Evolutionary conservation across 176 grass and related monocot species (phyloP), one percentile per base, ranked within the genome.

Genomic region (Melocanna baccifera): DNA sequence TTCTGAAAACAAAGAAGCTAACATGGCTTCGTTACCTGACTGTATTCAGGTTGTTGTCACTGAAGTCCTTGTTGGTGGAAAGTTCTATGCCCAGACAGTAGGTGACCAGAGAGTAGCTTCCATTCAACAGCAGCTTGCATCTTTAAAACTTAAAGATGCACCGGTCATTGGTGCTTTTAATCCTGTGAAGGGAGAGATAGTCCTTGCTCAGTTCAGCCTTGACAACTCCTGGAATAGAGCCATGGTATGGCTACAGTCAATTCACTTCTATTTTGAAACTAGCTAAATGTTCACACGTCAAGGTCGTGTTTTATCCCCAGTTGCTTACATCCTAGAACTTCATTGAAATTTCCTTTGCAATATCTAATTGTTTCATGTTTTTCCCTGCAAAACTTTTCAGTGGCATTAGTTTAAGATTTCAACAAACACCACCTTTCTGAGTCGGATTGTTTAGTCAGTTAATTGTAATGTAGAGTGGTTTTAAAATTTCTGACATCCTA

Each of bases 201-300:
- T 99, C 45, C 91, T 99, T 34, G 81, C 93, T 55, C 93, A 99
- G 48, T 99, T 99, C 86, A 90, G 87, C 53, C 28, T 91, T 15
- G 96, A 99, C 75, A 94, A 99, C 82, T 96, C 93, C 18, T 99
- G 96, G 96, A 99, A 99, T 68, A 92, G 96, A 81, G 96, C 96
- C 63, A 94, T 99, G 96, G 96, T 99, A 96, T 55, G 84, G 16
- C 39, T 61, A 71, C 32, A 36, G 25, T 81, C 76, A 69, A 62
- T 73, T 71, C 52, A 50, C 10, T 63, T 81, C 25, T 77, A 64
- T 51, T 40, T 58, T 83, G 37, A 72, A 76, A 69, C 29, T 28
- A 76, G 58, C 41, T 71, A 25, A 56, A 71, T 57, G 32, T 79
- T 77, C 36, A 69, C 69, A 20, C 43, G 5, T 50, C 36, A 52